Evolutionary conservation across 2,329 filamentous ascomycete species (phyloP), one percentile per base, ranked within the genome.

Genomic region (Colletotrichum spinosum): DNA sequence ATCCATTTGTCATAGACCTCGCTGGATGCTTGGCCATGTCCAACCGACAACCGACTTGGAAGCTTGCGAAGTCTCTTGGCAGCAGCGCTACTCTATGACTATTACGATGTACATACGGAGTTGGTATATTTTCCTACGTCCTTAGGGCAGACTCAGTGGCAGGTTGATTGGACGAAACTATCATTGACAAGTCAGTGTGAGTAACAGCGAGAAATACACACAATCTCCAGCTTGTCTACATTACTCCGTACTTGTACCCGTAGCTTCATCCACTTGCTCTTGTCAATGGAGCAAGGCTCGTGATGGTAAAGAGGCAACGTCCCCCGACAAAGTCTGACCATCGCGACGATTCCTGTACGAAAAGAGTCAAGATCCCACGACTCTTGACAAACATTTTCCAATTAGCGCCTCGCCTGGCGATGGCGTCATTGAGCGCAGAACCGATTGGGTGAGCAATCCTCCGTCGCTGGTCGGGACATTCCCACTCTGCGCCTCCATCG

Each of bases 1-100:
- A 34, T 13, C 33, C 50, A 48, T 61, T 65, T 62, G 52, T 62
- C 45, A 53, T 41, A 38, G n/a, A 37, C 17, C 11, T 9, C 2
- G 25, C 53, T 34, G 8, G 5, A 7, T 9, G 12, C 52, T 62
- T 56, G 46, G 52, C 58, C 13, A 15, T 17, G 10, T 15, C 15
- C 34, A 56, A 61, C 51, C 62, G 62, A 61, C 35, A 37, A 56
- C 41, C 41, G 57, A 52, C 51, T 65, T 53, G 45, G 46, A 9
- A 11, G 33, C 37, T 25, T 12, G 11, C 15, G 25, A 25, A 25
- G 25, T 4, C 25, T 25, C 25, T 25, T 25, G 25, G 25, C 25
- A 25, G 25, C 25, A 25, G 25, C 25, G 2, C 25, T 25, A 25
- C 25, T 25, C 25, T 25, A 3, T 25, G 3, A 25, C 25, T 4